Evolutionary conservation across 139 green algal genomes (phyloP), one percentile per base, ranked within the genome.

Genomic region (Asterochloris sp.): DNA sequence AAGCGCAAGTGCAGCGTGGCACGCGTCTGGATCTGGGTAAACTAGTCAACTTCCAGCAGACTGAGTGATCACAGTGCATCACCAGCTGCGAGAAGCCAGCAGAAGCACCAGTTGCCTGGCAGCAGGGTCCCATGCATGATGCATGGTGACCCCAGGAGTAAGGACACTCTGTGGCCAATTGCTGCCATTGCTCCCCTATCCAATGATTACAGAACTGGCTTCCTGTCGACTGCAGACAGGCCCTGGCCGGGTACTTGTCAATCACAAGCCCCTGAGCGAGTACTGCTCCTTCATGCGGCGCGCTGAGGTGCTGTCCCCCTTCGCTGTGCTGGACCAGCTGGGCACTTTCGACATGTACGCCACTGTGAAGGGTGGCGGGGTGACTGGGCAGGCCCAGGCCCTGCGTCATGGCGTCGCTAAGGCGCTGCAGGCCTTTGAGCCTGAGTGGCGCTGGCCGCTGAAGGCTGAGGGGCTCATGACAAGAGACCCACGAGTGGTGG

Each of bases 401-500:
- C 47, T 98, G 77, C 86, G 93, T 9, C 94, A 96, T 73, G 96
- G 93, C 82, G 89, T 99, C 67, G 87, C 90, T 13, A 84, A 88
- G 6, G 94, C 95, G 27, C 87, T 98, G 82, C 89, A 95, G 81
- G 75, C 86, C 28, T 97, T 88, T 73, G 87, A 96, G 61, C 95
- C 95, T 0, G 78, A 74, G 10, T 75, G 91, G 26, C 87, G 88
- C n/a, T 82, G 88, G 21, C 19, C 73, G 8, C 86, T 98, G 15
- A 92, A 92, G 71, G 38, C 76, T 54, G 86, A 84, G 19, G 92
- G 88, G 0, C 76, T 95, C 73, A 88, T 99, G 27, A 94, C 87
- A 11, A 87, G 92, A 4, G 96, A 99, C 85, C 68, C 92, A 13
- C 89, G 96, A 8, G 85, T 94, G 19, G 96, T 99, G 74, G 96